Base-by-base conservation (phyloP, 1,284 basidiomycete genomes). In the Trichosporon asahii region DNA sequence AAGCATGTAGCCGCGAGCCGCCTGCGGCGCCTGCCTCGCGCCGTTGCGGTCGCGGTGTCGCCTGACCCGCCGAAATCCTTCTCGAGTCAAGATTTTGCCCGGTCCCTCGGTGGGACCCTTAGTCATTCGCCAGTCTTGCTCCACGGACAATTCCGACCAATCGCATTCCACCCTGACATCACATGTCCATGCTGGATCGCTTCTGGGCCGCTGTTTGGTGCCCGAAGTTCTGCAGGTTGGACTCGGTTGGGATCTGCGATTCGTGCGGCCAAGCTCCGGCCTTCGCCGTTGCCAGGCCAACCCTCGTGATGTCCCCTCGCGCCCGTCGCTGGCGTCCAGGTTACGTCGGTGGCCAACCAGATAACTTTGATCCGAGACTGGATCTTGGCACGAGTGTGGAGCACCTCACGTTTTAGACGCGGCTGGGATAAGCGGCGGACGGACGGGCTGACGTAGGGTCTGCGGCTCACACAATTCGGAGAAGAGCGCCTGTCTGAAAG, bases 121-220 rank as follows among this genome's bases (percentile, higher is more conserved):
- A 37, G 7, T 37, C 35, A 37, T 37, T 37, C 35, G 35, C 35
- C 35, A 12, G 35, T 12, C 15, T 44, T n/a, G 40, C 49, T 53
- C 49, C 49, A 53, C 49, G 49, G 49, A 53, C 49, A 53, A 53
- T 53, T 53, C 49, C 21, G 49, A 23, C 49, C 49, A 53, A 53
- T 53, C 49, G 21, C 46, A 23, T 53, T 7, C 46, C 46, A 5
- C 46, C 3, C n/a, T 15, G 15, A 11, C 21, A 53, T 53, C 46
- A 53, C 46, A 53, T 53, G 46, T 23, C 46, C 46, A 53, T 2
- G 21, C 46, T 11, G 15, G 15, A 46, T 18, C 44, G 15, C 44
- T 21, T 21, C 44, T 37, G 35, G 35, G 35, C 11, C 35, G 35
- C 35, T 37, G 35, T 37, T 37, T 46, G 44, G 44, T 46, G 15